Conservation (phyloP, 305 asterid species). For the Rubia balearica region DNA sequence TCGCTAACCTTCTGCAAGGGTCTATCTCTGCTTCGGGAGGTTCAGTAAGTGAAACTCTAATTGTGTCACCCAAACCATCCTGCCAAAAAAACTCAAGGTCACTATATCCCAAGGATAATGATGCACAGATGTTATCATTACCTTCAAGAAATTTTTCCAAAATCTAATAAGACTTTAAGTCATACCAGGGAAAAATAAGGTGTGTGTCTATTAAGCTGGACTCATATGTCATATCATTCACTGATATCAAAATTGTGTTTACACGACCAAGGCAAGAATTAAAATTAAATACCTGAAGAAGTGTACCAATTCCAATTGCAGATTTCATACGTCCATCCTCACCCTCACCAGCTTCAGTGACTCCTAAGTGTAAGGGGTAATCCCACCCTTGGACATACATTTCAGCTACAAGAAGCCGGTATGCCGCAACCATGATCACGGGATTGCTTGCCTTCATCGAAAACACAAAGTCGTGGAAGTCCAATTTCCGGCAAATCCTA, state of each 20-base stretch:
- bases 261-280: conserved; percentile 1
- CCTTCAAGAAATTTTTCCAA: neutral
- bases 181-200: neutral
- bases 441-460: conserved; percentile 99
- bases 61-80: conserved; percentile 99
- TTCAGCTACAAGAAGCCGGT: conserved; percentile 97
- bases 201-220: conserved; percentile 5
- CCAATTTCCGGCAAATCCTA: conserved; percentile 87
- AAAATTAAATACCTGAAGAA: conserved; percentile 46
- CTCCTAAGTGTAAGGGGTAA: conserved; percentile 96
- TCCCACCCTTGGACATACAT: conserved; percentile 99
- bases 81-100: conserved; percentile 23
- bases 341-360: conserved; percentile 99
- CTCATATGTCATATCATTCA: neutral
- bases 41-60: conserved; percentile 93
- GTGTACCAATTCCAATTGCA: conserved; percentile 97
- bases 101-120: conserved; percentile 6
- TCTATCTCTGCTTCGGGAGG: conserved; percentile 96
- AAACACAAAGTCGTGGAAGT: conserved; percentile 91
- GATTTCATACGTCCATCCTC: conserved; percentile 99
- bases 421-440: conserved; percentile 95
- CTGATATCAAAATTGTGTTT: conserved; percentile 9
- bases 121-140: neutral
- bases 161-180: neutral
- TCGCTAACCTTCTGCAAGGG: conserved; percentile 95